Evolutionary conservation across 1,284 basidiomycete species (phyloP).

Genomic region (Pholiota adiposa): DNA sequence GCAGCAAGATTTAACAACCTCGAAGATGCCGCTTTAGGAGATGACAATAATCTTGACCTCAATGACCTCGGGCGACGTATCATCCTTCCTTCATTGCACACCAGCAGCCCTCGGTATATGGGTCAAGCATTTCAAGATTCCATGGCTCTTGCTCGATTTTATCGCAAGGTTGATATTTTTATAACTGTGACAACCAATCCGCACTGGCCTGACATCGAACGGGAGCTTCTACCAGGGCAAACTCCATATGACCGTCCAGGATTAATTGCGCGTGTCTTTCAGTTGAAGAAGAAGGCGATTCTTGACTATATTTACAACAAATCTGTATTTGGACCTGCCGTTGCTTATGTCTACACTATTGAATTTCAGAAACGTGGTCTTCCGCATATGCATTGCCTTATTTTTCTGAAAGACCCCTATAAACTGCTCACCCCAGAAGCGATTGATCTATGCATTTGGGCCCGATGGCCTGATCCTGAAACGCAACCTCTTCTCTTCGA

Average conservation of each 20-base stretch:
- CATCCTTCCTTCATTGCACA: background rate
- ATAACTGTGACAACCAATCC: background rate
- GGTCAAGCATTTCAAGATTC: background rate
- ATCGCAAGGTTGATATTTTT: background rate
- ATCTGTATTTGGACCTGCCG: constrained; percentile 37
- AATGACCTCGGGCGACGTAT: background rate
- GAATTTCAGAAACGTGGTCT: constrained; percentile 57
- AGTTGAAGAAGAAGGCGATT: constrained; percentile 42
- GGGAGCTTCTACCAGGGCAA: constrained; percentile 43
- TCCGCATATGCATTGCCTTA: constrained; percentile 49
- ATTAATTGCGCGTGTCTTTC: constrained; percentile 48
- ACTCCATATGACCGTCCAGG: constrained; percentile 46
- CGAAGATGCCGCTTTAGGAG: background rate
- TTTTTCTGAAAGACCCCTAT: constrained; percentile 37
- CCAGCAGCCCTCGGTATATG: background rate
- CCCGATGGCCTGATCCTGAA: constrained; percentile 43
- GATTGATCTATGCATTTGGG: constrained; percentile 46
- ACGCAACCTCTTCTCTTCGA: constrained; percentile 42
- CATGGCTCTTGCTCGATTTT: background rate
- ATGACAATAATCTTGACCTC: background rate
- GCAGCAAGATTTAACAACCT: background rate
- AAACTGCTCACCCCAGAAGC: constrained; percentile 37
- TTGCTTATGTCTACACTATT: constrained; percentile 46
- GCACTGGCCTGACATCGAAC: background rate
- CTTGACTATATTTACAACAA: constrained; percentile 40